These are phyloP conservation scores for Phaeodactylum tricornutum DNA, from an alignment of 108 stramenopile genomes.

Conservation along the genomic window DNA sequence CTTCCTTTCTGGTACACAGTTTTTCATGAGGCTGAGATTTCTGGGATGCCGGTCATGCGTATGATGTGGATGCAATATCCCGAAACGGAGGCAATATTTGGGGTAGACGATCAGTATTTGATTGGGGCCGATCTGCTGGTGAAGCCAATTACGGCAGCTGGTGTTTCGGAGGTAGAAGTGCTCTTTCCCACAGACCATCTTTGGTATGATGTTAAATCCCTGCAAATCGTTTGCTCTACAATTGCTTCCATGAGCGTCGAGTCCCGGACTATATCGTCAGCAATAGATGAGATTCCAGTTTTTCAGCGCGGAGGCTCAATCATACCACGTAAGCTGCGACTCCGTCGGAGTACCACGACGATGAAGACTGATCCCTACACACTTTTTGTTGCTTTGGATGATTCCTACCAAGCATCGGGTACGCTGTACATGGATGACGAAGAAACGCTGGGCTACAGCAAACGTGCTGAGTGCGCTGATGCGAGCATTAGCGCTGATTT, in stretches of 20 bases:
- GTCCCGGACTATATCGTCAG: slow-evolving; percentile 46
- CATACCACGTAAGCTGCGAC: slow-evolving; percentile 86
- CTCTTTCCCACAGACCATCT: slow-evolving; percentile 64
- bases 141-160: slow-evolving; percentile 88
- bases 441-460: slow-evolving; percentile 73
- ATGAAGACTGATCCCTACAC: slow-evolving; percentile 97
- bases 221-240: slow-evolving; percentile 32
- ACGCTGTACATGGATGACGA: slow-evolving; percentile 95
- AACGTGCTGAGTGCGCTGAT: slow-evolving; percentile 42
- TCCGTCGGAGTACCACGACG: slow-evolving; percentile 78
- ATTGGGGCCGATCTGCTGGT: slow-evolving; percentile 94
- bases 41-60: slow-evolving; percentile 98
- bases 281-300: slow-evolving; percentile 85
- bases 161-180: slow-evolving; percentile 58
- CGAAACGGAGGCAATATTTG: slow-evolving; percentile 41
- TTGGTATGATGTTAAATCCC: slow-evolving; percentile 86
- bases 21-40: slow-evolving; percentile 68
- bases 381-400: slow-evolving; percentile 85
- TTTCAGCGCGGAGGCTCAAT: slow-evolving; percentile 88
- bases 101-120: slow-evolving; percentile 85
- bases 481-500: slow-evolving; percentile 51
- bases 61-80: slow-evolving; percentile 93
- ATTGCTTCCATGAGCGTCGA: slow-evolving; percentile 6
- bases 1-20: slow-evolving; percentile 97
- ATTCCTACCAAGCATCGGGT: slow-evolving; percentile 54